These are phyloP conservation scores for Penicillium silybi DNA, from an alignment of 495 filamentous ascomycete species.

Conservation along the genomic window DNA sequence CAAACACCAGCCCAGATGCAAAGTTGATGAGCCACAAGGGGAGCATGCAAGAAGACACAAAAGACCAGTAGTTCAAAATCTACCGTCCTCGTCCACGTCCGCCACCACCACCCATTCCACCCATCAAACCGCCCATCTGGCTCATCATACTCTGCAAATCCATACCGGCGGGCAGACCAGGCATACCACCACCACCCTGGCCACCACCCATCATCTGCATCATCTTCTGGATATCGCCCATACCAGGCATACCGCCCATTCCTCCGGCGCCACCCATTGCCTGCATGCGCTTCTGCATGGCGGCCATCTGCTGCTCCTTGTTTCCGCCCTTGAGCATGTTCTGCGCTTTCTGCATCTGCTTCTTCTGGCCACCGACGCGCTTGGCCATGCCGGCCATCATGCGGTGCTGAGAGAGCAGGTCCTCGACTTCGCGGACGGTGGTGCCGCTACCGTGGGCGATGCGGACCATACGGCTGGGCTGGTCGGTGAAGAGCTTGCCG, in stretches of 20 bases:
- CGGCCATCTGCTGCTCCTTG: constrained; percentile 89
- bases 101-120: constrained; percentile 45
- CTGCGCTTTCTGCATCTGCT: constrained; percentile 93
- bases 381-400: constrained; percentile 99
- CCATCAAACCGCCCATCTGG: constrained; percentile 70
- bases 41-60: constrained; percentile 8
- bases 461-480: constrained; percentile 91
- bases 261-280: constrained; percentile 75
- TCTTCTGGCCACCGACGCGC: constrained; percentile 94
- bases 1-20: constrained; percentile 31
- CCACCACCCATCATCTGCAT: constrained; percentile 68
- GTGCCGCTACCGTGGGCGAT: constrained; percentile 88
- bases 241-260: constrained; percentile 35
- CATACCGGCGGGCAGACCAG: constrained; percentile 60
- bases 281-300: constrained; percentile 93
- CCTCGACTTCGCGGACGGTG: constrained; percentile 90
- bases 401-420: constrained; percentile 92
- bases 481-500: constrained; percentile 88
- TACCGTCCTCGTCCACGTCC: constrained; percentile 41
- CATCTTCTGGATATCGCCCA: constrained; percentile 77
- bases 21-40: constrained; percentile 18
- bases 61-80: constrained; percentile 1
- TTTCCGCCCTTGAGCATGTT: constrained; percentile 83
- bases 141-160: constrained; percentile 83
- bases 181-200: constrained; percentile 45